phyloP scores from a whole-genome alignment of 148 eudicot species.

The Fagopyrum esculentum region DNA sequence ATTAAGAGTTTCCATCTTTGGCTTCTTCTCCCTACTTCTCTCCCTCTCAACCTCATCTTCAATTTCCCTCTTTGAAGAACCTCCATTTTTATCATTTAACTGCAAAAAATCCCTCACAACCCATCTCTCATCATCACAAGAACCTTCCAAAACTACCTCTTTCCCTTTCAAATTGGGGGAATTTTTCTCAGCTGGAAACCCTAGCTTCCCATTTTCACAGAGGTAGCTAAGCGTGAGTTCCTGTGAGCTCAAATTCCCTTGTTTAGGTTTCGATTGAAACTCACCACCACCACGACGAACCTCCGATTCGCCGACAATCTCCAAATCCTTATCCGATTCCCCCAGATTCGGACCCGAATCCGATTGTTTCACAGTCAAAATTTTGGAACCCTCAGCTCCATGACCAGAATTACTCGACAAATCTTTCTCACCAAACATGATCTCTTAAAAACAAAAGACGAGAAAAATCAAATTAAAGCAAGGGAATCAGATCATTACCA shows the following conservation, averaged over 20 bases:
- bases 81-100: constrained; percentile 35
- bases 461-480: neutral
- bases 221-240: constrained; percentile 73
- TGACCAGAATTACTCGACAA: constrained; percentile 16
- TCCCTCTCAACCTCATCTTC: constrained; percentile 29
- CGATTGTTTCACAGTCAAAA: constrained; percentile 7
- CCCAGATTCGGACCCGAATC: constrained; percentile 31
- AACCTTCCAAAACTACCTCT: constrained; percentile 41
- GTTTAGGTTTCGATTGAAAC: constrained; percentile 22
- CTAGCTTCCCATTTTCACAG: constrained; percentile 54
- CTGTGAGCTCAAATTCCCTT: constrained; percentile 34
- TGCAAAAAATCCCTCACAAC: constrained; percentile 80
- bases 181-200: constrained; percentile 31
- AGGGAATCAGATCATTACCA: constrained; percentile 9
- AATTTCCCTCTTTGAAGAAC: constrained; percentile 35
- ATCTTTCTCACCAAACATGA: constrained; percentile 29
- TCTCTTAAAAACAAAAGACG: neutral
- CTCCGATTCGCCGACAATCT: constrained; percentile 35
- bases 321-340: constrained; percentile 33
- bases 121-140: constrained; percentile 35
- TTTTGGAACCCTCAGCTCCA: constrained; percentile 29
- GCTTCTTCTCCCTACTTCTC: constrained; percentile 47
- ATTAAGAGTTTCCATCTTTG: constrained; percentile 62
- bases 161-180: constrained; percentile 52
- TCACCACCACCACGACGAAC: constrained; percentile 1